Percentiles rank a stretch among this genome's conserved stretches.
Evolutionary conservation across 805 yeast species (phyloP).

Genomic region (Cyberlindnera meyerae): DNA sequence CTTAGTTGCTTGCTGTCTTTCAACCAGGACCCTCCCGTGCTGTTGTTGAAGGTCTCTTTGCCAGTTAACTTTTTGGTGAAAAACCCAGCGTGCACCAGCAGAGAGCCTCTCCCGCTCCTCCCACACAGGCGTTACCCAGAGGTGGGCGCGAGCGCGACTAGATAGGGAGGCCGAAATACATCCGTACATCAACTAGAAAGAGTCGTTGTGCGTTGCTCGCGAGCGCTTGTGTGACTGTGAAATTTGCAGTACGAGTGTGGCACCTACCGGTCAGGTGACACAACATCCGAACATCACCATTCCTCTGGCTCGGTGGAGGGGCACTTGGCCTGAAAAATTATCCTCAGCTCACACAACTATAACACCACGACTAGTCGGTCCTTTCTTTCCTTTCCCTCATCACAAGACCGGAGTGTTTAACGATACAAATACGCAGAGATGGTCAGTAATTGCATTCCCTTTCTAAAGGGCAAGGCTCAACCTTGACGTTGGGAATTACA

Average conservation of each 20-base stretch:
- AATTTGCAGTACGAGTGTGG: conserved; percentile 3
- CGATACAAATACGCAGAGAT: conserved; percentile 80
- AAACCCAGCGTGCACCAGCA: conserved; percentile 13
- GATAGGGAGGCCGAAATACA: conserved; percentile 1
- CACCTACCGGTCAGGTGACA: conserved; percentile 7
- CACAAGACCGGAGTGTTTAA: conserved; percentile 87
- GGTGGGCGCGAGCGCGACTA: not conserved
- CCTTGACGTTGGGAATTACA: no score
- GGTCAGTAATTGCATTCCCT: no score
- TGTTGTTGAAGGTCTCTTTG: not conserved
- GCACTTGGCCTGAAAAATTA: not conserved
- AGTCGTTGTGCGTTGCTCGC: not conserved
- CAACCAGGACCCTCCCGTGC: not conserved
- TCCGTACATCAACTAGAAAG: conserved; percentile 7
- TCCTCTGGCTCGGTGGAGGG: no score
- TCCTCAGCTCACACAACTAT: conserved; percentile 4
- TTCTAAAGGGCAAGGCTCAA: no score
- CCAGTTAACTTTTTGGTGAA: conserved; percentile 15
- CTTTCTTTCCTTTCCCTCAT: conserved; percentile 11
- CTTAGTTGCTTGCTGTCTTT: conserved; percentile 18
- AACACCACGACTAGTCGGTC: not conserved
- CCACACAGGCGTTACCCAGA: not conserved
- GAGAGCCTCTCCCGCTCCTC: not conserved
- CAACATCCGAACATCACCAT: conserved; percentile 12
- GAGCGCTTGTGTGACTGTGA: conserved; percentile 13